A percentile compares a stretch with the other conserved stretches of the same genome.
Evolutionary conservation across 768 basidiomycete genomes (phyloP).

Genomic region (Tricholoma hemisulphureum): DNA sequence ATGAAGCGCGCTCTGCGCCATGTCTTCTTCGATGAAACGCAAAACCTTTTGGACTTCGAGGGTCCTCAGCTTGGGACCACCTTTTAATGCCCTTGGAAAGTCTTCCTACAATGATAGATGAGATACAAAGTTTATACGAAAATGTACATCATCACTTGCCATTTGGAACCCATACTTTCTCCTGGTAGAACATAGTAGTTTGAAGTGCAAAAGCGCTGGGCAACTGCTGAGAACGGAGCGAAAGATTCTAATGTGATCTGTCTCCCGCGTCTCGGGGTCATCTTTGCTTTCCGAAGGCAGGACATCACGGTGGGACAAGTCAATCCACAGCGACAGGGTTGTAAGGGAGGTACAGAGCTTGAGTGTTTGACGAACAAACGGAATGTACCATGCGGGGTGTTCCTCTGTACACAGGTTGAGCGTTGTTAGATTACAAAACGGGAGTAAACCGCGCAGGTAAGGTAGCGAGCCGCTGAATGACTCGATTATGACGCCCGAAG

Average conservation of each 20-base stretch:
- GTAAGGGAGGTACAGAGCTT: conserved; percentile 10
- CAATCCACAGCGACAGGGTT: conserved; percentile 18
- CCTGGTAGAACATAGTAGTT: conserved; percentile 20
- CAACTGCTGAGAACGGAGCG: conserved; percentile 16
- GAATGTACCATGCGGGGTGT: conserved; percentile 17
- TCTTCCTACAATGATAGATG: conserved; percentile 10
- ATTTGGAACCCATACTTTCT: conserved; percentile 17
- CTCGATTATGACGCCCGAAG: conserved; percentile 9
- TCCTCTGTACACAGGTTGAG: conserved; percentile 18
- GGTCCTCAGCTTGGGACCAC: conserved; percentile 14
- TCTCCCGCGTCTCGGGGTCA: conserved; percentile 13
- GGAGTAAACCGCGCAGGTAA: conserved; percentile 13
- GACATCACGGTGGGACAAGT: conserved; percentile 14
- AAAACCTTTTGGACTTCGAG: conserved; percentile 20
- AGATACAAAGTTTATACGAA: background rate
- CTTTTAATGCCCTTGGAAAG: conserved; percentile 17
- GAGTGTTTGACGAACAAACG: conserved; percentile 16
- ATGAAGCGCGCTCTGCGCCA: conserved; percentile 14
- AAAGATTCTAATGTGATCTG: conserved; percentile 20
- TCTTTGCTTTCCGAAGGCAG: conserved; percentile 5
- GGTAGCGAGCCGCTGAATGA: conserved; percentile 19
- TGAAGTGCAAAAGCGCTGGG: conserved; percentile 16
- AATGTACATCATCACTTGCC: conserved; percentile 8
- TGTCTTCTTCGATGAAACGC: conserved; percentile 13
- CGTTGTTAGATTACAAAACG: conserved; percentile 13